Conservation (phyloP, 768 basidiomycete genomes). For the Calocera cornea region DNA sequence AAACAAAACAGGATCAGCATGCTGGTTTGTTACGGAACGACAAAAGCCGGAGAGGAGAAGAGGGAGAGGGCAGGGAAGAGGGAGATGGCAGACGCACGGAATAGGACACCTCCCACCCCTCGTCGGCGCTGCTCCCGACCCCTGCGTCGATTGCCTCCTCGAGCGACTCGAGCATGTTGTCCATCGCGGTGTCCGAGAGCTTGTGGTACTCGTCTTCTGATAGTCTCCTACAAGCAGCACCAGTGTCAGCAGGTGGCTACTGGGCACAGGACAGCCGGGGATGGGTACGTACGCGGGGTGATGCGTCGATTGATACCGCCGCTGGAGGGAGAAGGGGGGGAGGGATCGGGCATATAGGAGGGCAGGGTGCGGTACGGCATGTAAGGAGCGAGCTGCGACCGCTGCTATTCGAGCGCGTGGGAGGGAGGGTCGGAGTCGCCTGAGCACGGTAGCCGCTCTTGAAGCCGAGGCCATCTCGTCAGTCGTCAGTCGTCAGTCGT, state of each 20-base stretch:
- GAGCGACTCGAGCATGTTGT: slow-evolving; percentile 53
- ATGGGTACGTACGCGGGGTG: not conserved
- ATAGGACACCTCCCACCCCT: slow-evolving; percentile 74
- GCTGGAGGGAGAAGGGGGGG: not conserved
- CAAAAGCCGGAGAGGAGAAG: not conserved
- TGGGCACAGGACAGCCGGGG: not conserved
- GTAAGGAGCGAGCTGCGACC: too few species aligned
- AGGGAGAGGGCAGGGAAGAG: not conserved
- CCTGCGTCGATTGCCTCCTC: slow-evolving; percentile 54
- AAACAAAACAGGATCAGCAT: not conserved
- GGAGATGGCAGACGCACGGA: slow-evolving; percentile 39
- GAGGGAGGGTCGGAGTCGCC: too few species aligned
- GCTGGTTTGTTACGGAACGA: not conserved
- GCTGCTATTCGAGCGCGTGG: too few species aligned
- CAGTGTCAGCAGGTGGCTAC: not conserved
- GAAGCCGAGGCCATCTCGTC: too few species aligned
- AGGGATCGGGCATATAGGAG: too few species aligned
- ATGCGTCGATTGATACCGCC: not conserved
- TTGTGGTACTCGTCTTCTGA: slow-evolving; percentile 52
- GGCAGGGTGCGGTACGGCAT: too few species aligned
- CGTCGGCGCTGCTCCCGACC: slow-evolving; percentile 29
- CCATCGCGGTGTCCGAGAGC: slow-evolving; percentile 67
- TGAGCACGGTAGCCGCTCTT: too few species aligned
- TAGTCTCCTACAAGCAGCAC: slow-evolving; percentile 31
- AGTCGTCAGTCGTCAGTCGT: too few species aligned